Percentiles rank a stretch among this genome's conserved stretches.
These are phyloP conservation scores for Trichoderma breve DNA, from an alignment of 2,329 filamentous ascomycete species.

Conservation along the genomic window DNA sequence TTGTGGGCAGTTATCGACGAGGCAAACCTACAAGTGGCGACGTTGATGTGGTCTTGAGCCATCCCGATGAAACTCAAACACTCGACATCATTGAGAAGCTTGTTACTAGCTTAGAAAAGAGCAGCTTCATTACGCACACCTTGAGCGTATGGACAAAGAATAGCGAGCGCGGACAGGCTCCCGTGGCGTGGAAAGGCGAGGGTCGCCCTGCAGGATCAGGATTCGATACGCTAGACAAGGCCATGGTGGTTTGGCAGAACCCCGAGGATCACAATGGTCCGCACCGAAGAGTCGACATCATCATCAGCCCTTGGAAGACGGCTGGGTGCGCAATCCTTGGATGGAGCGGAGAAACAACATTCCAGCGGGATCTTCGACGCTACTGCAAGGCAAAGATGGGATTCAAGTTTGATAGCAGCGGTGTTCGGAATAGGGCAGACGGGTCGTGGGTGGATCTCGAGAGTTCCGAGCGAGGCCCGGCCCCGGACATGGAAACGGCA, in stretches of 20 bases:
- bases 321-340: constrained; percentile 84
- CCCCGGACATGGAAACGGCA: constrained; percentile 66
- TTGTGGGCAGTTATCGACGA: constrained; percentile 79
- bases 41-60: constrained; percentile 81
- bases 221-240: constrained; percentile 89
- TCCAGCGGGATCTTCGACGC: constrained; percentile 78
- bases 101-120: constrained; percentile 66
- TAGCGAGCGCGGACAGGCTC: constrained; percentile 67
- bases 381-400: constrained; percentile 71
- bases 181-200: constrained; percentile 52
- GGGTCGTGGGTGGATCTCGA: constrained; percentile 71
- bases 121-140: constrained; percentile 76
- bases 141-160: constrained; percentile 68
- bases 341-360: constrained; percentile 87
- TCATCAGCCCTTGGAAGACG: constrained; percentile 84
- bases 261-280: constrained; percentile 26
- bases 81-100: constrained; percentile 69
- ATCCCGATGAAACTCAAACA: constrained; percentile 69
- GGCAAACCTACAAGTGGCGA: constrained; percentile 74
- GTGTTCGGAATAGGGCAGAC: constrained; percentile 65
- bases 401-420: constrained; percentile 90
- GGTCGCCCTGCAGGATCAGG: constrained; percentile 47
- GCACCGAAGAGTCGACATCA: constrained; percentile 88
- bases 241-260: constrained; percentile 83
- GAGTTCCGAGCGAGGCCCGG: constrained; percentile 47